A percentile compares a stretch with the other conserved stretches of the same genome.
phyloP scores from a whole-genome alignment of 306 rosid species.

The Sesbania bispinosa region DNA sequence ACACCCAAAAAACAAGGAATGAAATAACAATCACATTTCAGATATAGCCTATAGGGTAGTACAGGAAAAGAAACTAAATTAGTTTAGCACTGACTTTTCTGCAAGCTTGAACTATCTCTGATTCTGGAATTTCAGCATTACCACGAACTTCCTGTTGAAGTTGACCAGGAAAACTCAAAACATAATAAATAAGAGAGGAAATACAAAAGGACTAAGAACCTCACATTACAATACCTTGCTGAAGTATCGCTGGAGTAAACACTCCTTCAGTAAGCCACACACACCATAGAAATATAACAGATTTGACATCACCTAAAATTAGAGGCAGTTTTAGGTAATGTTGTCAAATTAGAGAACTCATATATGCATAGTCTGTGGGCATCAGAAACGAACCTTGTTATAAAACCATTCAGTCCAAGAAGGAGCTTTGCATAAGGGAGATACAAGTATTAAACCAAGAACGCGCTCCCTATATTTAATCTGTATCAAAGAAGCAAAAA shows the following conservation, averaged over 20 bases:
- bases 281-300: constrained; percentile 81
- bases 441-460: constrained; percentile 85
- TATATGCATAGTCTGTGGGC: background rate
- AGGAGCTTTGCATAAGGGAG: constrained; percentile 88
- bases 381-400: constrained; percentile 62
- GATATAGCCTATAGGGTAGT: constrained; percentile 12
- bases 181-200: background rate
- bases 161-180: constrained; percentile 2
- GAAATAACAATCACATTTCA: constrained; percentile 15
- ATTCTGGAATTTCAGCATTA: constrained; percentile 75
- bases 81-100: constrained; percentile 58
- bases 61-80: background rate
- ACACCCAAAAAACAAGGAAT: background rate
- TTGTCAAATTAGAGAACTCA: constrained; percentile 10
- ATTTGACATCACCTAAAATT: constrained; percentile 68
- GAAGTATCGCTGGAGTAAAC: constrained; percentile 85
- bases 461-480: constrained; percentile 85
- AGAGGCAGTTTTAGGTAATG: constrained; percentile 19
- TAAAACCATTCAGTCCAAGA: constrained; percentile 94
- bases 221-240: constrained; percentile 63
- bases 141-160: constrained; percentile 78
- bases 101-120: constrained; percentile 92
- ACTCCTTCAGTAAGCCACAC: constrained; percentile 81
- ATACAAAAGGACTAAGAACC: background rate
- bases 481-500: constrained; percentile 41